Base-by-base conservation (phyloP, 768 basidiomycete genomes). In the Vararia minispora region DNA sequence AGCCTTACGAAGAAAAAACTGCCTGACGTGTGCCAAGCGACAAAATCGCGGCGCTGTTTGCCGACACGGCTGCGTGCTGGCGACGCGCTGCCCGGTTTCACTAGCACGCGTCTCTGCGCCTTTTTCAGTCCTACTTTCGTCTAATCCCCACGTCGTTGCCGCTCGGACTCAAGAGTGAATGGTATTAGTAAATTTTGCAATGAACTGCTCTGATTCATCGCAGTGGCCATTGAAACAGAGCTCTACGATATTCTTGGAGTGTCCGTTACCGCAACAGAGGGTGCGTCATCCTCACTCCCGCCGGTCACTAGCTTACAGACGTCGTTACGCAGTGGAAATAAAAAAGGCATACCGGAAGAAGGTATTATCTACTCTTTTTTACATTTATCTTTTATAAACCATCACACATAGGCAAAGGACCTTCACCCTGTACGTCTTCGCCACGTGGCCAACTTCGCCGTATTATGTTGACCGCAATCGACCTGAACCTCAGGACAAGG, bases 281-380 rank as follows among this genome's bases (percentile, higher is more conserved):
- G 87, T 86, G 55, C 33, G 61, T 49, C 12, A 41, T 41, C 31
- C 35, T 17, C 24, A 29, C 14, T n/a, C 16, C n/a, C 32, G 32
- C 42, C 14, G 6, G 23, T 44, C 41, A 27, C 26, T 32, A 23
- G 18, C 20, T 33, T 33, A 21, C 41, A 58, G 41, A 59, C 33
- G 34, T 37, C 10, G 6, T 43, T 40, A 13, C 34, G 26, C 46
- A 82, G 86, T 68, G 47, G 88, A 97, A 46, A 88, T 97, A 51
- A 92, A 91, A 62, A 87, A 85, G 54, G 91, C 91, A 12, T 97
- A 97, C 56, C 80, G 83, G 56, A 84, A 75, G 64, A 92, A 91
- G 77, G 89, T 87, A 39, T 63, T 49, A 51, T 56, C 24, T 23
- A 40, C 25, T 38, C 36, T 46, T 40, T 35, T 32, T 42, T 40